Evolutionary conservation across 2,329 filamentous ascomycete species (phyloP).

Genomic region (Endothia cerciana): DNA sequence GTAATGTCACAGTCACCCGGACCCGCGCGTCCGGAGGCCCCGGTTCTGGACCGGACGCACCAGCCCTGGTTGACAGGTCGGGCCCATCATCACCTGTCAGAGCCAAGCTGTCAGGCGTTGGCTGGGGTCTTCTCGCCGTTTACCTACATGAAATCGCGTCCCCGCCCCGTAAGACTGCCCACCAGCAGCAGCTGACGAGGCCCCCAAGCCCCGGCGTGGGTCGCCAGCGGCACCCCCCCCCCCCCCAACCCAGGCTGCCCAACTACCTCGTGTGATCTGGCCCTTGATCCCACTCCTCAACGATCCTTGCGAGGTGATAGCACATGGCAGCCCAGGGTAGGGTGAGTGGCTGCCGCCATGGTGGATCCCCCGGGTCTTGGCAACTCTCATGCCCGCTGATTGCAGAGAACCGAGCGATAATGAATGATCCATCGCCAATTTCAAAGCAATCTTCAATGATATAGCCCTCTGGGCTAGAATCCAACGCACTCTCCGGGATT

Average conservation of each 20-base stretch:
- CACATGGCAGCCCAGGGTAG: conserved; percentile 28
- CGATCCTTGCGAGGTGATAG: conserved; percentile 20
- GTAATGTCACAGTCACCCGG: neutral
- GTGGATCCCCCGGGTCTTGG: conserved; percentile 22
- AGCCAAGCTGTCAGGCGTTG: neutral
- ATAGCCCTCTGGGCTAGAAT: neutral
- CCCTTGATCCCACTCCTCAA: neutral
- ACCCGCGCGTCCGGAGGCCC: neutral
- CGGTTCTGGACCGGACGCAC: neutral
- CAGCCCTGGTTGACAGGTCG: neutral
- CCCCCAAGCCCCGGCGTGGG: neutral
- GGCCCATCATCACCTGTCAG: conserved; percentile 1
- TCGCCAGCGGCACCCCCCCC: neutral
- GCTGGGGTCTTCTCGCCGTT: neutral
- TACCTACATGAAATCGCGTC: neutral
- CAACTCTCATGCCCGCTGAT: neutral
- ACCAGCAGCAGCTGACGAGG: neutral
- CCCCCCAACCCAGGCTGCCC: neutral
- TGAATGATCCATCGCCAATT: conserved; percentile 2
- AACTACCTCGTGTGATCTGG: neutral
- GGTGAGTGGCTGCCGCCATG: conserved; percentile 15
- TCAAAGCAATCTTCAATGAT: neutral
- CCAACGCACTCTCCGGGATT: no score
- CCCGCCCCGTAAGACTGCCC: no score
- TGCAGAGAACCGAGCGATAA: neutral